These are phyloP conservation scores for Hypoxylon sp. DNA, from an alignment of 2,329 filamentous ascomycete species.

Conservation along the genomic window DNA sequence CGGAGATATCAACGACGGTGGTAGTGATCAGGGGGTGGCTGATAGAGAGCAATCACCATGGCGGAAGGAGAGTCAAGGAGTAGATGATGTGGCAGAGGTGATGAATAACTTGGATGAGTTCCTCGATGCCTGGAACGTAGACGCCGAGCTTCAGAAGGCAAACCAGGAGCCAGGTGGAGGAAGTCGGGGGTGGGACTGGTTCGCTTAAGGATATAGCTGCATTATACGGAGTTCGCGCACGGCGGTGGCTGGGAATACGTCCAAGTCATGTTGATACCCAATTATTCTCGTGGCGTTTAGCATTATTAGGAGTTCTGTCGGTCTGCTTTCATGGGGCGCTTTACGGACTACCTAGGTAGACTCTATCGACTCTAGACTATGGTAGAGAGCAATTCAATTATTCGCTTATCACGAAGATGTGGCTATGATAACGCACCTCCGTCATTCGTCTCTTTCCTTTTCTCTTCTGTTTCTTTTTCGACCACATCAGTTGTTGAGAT, in stretches of 20 bases:
- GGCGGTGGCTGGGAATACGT: constrained; percentile 4
- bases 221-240: constrained; percentile 4
- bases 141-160: constrained; percentile 53
- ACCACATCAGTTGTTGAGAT: too few relatives aligned
- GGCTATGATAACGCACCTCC: not conserved
- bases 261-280: constrained; percentile 30
- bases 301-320: constrained; percentile 23
- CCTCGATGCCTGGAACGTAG: constrained; percentile 57
- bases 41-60: constrained; percentile 49
- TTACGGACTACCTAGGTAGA: not conserved
- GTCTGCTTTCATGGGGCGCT: not conserved
- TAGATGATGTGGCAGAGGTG: constrained; percentile 61
- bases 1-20: constrained; percentile 14
- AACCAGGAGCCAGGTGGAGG: constrained; percentile 37
- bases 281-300: constrained; percentile 5
- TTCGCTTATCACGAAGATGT: not conserved
- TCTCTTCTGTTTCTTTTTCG: not conserved
- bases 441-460: not conserved
- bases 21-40: constrained; percentile 24
- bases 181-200: constrained; percentile 5
- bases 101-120: constrained; percentile 62
- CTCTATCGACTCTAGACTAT: too few relatives aligned
- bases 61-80: constrained; percentile 45
- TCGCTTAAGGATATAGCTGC: not conserved
- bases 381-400: not conserved